Base-by-base conservation (phyloP, 2,329 filamentous ascomycete genomes). In the Macrophomina tecta region DNA sequence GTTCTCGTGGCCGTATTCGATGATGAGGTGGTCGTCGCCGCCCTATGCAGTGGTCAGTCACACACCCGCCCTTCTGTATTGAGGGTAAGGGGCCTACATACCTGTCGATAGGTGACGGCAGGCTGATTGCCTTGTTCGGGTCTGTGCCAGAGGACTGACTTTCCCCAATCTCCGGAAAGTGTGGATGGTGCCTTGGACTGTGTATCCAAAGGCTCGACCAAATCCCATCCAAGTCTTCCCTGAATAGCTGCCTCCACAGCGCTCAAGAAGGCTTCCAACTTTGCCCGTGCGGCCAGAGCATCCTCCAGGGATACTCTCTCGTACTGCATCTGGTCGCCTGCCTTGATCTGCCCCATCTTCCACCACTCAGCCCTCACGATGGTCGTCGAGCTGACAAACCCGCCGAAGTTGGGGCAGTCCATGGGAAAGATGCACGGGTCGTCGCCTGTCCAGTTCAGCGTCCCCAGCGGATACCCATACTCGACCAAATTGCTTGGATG, bases 271-370 rank as follows among this genome's bases (percentile, higher is more conserved):
- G 68, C 71, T 28, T 85, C 81, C 12, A 82, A 76, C 8, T 77
- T 74, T 65, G 75, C 77, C 14, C 82, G 78, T 52, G 82, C 74
- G 45, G 76, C 75, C 1, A 87, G 72, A 0, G 86, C 85, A 69
- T 84, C 81, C 23, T 83, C 78, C n/a, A 87, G 75, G 4, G 84
- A 83, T 1, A 86, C 82, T 1, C 81, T 78, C 51, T 78, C 77
- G 68, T 85, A 86, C 49, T 79, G 80, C 49, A 89, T 69, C 2
- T 79, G 84, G 70, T 88, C 84, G 4, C 87, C 87, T 2, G 87
- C 83, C 68, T 86, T 86, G 34, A 89, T 75, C 72, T 90, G 87
- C 0, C 87, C 87, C 11, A 90, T 71, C 70, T 88, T 87, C 86
- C 86, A 89, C 71, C 84, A 81, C 61, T 89, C 86, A 1, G 82